Percentiles rank a stretch among this genome's conserved stretches.
These are phyloP conservation scores for Cyclospora cayetanensis DNA, from an alignment of 169 alveolate species.

Conservation along the genomic window DNA sequence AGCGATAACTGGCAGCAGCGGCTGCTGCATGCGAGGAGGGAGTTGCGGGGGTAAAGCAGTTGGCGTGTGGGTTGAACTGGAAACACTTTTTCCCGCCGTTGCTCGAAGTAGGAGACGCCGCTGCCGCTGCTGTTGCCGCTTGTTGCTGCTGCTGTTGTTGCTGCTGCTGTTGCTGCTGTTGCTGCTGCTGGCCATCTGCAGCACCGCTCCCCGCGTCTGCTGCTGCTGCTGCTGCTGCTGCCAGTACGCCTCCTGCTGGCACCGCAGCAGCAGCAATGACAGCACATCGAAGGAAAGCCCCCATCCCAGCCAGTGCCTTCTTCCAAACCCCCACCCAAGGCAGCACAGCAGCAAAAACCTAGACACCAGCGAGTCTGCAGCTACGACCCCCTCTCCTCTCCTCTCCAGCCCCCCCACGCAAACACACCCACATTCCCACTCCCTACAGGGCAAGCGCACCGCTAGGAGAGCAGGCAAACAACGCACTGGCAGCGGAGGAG, in stretches of 20 bases:
- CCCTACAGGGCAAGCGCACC: too few species aligned
- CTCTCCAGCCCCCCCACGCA: too few species aligned
- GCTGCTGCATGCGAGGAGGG: not conserved
- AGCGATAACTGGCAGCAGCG: too few species aligned
- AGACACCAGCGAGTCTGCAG: too few species aligned
- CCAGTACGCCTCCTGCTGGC: not conserved
- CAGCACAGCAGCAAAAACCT: too few species aligned
- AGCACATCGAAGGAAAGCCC: not conserved
- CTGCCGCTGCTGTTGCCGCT: not conserved
- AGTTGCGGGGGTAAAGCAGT: constrained; percentile 61
- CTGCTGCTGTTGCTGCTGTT: constrained; percentile 4
- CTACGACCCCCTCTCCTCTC: too few species aligned
- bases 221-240: constrained; percentile 24
- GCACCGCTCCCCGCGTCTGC: not conserved
- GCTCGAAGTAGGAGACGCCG: too few species aligned
- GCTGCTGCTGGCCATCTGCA: not conserved
- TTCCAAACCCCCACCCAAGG: too few species aligned
- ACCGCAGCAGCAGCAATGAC: not conserved
- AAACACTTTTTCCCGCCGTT: not conserved
- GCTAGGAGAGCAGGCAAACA: too few species aligned
- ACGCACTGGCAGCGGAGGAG: too few species aligned
- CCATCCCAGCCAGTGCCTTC: not conserved
- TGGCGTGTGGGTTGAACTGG: constrained; percentile 69
- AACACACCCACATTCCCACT: too few species aligned
- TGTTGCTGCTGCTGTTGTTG: not conserved